These are phyloP conservation scores for Thalassiosira sp. DNA, from an alignment of 352 stramenopile species.

Conservation along the genomic window DNA sequence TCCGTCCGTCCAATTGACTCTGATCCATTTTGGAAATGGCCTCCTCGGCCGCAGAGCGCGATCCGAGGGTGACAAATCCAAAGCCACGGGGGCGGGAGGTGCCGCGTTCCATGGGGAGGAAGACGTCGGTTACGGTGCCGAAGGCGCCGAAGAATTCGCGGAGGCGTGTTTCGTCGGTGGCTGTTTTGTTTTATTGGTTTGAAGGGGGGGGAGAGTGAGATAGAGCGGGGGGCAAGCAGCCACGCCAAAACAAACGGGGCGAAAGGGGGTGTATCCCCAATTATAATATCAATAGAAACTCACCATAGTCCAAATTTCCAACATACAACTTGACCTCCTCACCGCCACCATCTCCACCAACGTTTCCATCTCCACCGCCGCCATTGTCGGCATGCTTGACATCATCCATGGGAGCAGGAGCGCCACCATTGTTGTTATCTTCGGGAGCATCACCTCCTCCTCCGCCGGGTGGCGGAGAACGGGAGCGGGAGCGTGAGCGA, in stretches of 20 bases:
- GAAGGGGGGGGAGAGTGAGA: neutral
- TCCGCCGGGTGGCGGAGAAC: slow-evolving; percentile 54
- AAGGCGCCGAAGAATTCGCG: slow-evolving; percentile 78
- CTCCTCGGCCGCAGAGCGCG: slow-evolving; percentile 64
- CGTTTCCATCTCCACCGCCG: slow-evolving; percentile 21
- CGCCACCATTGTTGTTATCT: neutral
- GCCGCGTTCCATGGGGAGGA: slow-evolving; percentile 79
- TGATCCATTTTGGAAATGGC: slow-evolving; percentile 84
- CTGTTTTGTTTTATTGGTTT: slow-evolving; percentile 36
- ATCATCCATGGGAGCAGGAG: neutral
- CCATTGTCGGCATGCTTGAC: slow-evolving; percentile 3
- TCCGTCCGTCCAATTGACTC: slow-evolving; percentile 79
- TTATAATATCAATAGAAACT: slow-evolving; percentile 18
- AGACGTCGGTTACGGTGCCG: slow-evolving; percentile 81
- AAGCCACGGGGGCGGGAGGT: slow-evolving; percentile 80
- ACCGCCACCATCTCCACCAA: slow-evolving; percentile 31
- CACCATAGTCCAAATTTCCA: slow-evolving; percentile 82
- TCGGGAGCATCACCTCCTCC: slow-evolving; percentile 26
- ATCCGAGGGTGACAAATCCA: slow-evolving; percentile 81
- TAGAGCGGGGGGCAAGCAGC: neutral
- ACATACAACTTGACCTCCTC: slow-evolving; percentile 84
- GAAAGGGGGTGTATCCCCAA: slow-evolving; percentile 4
- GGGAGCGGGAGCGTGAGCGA: slow-evolving; percentile 64
- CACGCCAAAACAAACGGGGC: neutral
- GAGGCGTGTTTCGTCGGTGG: slow-evolving; percentile 75